Evolutionary conservation across 1,284 basidiomycete genomes (phyloP).

Genomic region (Rhodotorula sp.): DNA sequence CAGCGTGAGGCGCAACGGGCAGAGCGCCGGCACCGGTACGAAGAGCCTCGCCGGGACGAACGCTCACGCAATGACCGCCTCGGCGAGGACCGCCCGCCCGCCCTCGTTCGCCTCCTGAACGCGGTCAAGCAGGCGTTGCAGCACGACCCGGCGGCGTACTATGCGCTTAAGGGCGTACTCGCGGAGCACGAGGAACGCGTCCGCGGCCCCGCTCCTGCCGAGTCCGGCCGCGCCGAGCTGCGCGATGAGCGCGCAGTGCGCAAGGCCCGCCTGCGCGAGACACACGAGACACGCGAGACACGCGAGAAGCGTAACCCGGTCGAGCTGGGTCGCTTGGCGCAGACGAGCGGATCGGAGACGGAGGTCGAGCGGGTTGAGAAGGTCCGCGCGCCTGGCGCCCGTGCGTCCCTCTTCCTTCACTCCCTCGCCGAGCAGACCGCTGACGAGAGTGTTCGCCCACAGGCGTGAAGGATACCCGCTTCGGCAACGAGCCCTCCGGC

Average conservation of each 20-base stretch:
- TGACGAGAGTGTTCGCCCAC: not conserved
- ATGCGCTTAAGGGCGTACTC: slow-evolving; percentile 22
- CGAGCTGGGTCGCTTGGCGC: not conserved
- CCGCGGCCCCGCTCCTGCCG: not conserved
- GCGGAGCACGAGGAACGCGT: slow-evolving; percentile 12
- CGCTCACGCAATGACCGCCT: not conserved
- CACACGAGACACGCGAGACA: not conserved
- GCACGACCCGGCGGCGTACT: slow-evolving; percentile 15
- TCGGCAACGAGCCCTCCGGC: not conserved
- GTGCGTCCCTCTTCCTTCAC: not conserved
- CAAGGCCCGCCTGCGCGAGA: not conserved
- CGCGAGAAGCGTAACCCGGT: not conserved
- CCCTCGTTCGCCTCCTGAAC: not conserved
- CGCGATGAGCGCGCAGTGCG: not conserved
- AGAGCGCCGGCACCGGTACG: not conserved
- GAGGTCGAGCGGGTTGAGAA: slow-evolving; percentile 1
- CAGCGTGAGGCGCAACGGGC: not conserved
- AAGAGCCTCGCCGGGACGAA: too few relatives aligned
- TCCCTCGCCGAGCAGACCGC: too few relatives aligned
- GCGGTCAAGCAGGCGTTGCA: slow-evolving; percentile 12
- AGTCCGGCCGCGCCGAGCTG: not conserved
- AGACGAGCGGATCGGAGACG: not conserved
- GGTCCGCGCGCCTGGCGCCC: not conserved
- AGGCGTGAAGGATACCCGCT: not conserved
- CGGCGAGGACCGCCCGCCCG: not conserved